A percentile compares a stretch with the other conserved stretches of the same genome.
Evolutionary conservation across 768 basidiomycete species (phyloP).

Genomic region (Boletus edulis): DNA sequence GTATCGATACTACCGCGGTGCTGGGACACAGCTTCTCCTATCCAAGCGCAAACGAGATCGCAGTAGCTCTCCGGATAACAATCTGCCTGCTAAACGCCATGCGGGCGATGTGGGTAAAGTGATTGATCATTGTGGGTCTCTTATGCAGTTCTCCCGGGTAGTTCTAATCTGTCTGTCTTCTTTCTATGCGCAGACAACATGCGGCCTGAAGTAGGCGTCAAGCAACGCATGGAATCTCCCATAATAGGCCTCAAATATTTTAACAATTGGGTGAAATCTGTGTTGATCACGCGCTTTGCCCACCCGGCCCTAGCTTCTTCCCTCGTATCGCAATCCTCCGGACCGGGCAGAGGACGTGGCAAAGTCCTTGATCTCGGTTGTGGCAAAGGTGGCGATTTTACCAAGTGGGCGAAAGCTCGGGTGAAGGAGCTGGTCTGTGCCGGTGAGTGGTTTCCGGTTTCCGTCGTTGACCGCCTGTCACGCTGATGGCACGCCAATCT

Average conservation of each 20-base stretch:
- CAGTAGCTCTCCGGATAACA: constrained; percentile 37
- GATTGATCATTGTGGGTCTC: constrained; percentile 71
- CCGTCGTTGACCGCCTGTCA: background rate
- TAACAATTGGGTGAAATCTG: constrained; percentile 99
- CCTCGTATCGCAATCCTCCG: constrained; percentile 22
- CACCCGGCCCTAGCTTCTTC: constrained; percentile 60
- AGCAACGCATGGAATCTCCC: constrained; percentile 81
- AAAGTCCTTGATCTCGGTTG: constrained; percentile 96
- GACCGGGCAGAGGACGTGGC: constrained; percentile 42
- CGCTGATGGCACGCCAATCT: background rate
- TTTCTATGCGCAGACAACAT: constrained; percentile 66
- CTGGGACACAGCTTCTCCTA: constrained; percentile 49
- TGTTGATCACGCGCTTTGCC: constrained; percentile 88
- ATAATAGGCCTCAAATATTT: constrained; percentile 97
- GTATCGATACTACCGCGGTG: constrained; percentile 56
- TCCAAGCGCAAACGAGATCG: constrained; percentile 52
- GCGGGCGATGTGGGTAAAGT: constrained; percentile 73
- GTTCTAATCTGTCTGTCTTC: constrained; percentile 5
- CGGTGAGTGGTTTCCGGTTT: constrained; percentile 48
- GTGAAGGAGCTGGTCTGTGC: constrained; percentile 78
- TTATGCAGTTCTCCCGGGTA: background rate
- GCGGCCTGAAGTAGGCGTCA: constrained; percentile 87
- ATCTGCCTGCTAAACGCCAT: constrained; percentile 47
- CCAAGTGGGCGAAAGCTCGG: constrained; percentile 89
- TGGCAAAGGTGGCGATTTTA: constrained; percentile 98